Evolutionary conservation across 257 asterid genomes (phyloP).

Genomic region (Solanum megistacrolobum): DNA sequence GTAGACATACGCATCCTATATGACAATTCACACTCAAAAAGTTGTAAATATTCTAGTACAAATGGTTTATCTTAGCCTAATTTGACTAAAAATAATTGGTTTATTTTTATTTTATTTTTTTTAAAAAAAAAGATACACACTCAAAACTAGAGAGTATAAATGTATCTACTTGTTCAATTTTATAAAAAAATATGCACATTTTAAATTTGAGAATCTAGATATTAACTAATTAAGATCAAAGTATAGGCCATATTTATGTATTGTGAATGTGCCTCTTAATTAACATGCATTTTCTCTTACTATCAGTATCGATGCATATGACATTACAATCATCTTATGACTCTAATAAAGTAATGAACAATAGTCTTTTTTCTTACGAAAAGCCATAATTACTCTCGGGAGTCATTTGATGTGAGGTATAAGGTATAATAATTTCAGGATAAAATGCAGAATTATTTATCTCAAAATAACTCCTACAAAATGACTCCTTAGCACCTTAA

Average conservation of each 20-base stretch:
- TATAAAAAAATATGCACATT: neutral
- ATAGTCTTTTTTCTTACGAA: neutral
- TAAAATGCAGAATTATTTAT: too few species aligned
- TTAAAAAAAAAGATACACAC: too few species aligned
- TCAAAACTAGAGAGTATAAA: neutral
- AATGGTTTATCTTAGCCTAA: too few species aligned
- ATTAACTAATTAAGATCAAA: too few species aligned
- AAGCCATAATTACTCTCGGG: too few species aligned
- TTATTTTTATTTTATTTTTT: too few species aligned
- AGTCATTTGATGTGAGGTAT: too few species aligned
- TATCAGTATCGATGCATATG: neutral
- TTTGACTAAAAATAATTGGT: too few species aligned
- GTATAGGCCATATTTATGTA: neutral
- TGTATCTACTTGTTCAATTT: neutral
- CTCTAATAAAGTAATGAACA: neutral
- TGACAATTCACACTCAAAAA: neutral
- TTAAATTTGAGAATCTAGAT: neutral
- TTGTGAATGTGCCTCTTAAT: neutral
- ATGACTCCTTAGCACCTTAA: neutral
- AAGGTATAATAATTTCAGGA: too few species aligned
- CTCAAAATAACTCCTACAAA: neutral
- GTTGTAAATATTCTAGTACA: too few species aligned
- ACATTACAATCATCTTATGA: neutral
- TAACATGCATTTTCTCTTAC: neutral
- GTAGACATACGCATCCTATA: neutral